Evolutionary conservation across 2,329 filamentous ascomycete genomes (phyloP).

Genomic region (Mollisiaceae sp.): DNA sequence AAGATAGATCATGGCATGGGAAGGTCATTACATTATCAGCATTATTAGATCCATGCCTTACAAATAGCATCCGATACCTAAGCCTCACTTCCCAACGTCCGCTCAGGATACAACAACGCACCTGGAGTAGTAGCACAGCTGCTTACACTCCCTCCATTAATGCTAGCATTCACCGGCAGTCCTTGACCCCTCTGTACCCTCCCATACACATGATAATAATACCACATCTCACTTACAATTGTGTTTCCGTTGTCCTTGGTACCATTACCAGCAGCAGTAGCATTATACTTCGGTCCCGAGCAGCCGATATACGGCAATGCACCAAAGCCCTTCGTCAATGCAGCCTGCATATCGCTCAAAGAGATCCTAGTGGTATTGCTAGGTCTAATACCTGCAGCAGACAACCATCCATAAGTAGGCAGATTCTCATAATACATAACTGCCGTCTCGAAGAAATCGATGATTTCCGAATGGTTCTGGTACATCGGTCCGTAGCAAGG

Average conservation of each 20-base stretch:
- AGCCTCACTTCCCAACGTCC: conserved; percentile 45
- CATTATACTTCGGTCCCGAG: conserved; percentile 63
- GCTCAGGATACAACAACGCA: conserved; percentile 60
- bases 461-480: conserved; percentile 60
- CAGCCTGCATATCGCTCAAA: conserved; percentile 55
- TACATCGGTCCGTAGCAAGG: conserved; percentile 68
- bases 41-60: not conserved
- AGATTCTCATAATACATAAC: conserved; percentile 61
- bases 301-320: conserved; percentile 66
- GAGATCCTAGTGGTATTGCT: conserved; percentile 63
- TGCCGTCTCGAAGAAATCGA: conserved; percentile 67
- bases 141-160: conserved; percentile 54
- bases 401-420: conserved; percentile 67
- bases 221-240: conserved; percentile 67
- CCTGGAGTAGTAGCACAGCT: conserved; percentile 60
- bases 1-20: not conserved
- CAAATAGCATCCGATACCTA: not conserved
- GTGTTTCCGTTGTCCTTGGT: conserved; percentile 61
- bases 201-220: conserved; percentile 66
- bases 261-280: conserved; percentile 60
- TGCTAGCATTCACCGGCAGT: conserved; percentile 45
- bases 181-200: conserved; percentile 57
- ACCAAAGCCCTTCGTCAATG: conserved; percentile 56
- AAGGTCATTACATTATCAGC: conserved; percentile 6
- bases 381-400: conserved; percentile 57